Evolutionary conservation across 768 basidiomycete genomes (phyloP), one percentile per base, ranked within the genome.

Genomic region (Lyophyllum decastes): DNA sequence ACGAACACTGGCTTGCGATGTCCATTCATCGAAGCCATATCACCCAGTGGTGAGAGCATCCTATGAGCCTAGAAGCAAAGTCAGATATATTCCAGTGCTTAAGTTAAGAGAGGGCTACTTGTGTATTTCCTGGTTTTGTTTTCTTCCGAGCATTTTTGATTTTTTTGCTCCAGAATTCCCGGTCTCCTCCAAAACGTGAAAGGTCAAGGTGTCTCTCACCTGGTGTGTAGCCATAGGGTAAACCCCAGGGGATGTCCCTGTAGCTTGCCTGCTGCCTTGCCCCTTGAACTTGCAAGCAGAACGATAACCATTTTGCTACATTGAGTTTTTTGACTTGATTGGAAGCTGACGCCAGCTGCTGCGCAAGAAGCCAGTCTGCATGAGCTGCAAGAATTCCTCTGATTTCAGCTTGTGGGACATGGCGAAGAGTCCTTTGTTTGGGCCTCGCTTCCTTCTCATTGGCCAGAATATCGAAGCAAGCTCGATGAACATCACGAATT

Each of bases 301-400:
- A 88, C 6, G 30, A 34, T 34, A 75, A 64, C 87, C 86, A 89
- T 16, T 72, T 64, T 0, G 59, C 49, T 4, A 83, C 59, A 52
- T 86, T 72, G 7, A 89, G 54, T 19, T 78, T 54, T 43, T 66
- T 68, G 17, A 60, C 53, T 4, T 63, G 52, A 17, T 60, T 54
- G 24, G 66, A 63, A 35, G 53, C 60, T 34, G 70, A 57, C 10
- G 61, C 72, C 33, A 78, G 64, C 57, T 81, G 81, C 49, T 85
- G 76, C 11, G 81, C 77, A 35, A 85, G 66, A 8, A 89, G 62
- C 87, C 87, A 89, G 34, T 79, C 80, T 0, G 79, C 78, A 9
- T 88, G 85, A 10, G 77, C 72, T 11, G 84, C 85, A 58, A 87
- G 81, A 1, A 76, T 57, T 11, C 76, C 74, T 34, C 73, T 66